phyloP scores from a whole-genome alignment of 352 stramenopile species.

The Plasmopara viticola region DNA sequence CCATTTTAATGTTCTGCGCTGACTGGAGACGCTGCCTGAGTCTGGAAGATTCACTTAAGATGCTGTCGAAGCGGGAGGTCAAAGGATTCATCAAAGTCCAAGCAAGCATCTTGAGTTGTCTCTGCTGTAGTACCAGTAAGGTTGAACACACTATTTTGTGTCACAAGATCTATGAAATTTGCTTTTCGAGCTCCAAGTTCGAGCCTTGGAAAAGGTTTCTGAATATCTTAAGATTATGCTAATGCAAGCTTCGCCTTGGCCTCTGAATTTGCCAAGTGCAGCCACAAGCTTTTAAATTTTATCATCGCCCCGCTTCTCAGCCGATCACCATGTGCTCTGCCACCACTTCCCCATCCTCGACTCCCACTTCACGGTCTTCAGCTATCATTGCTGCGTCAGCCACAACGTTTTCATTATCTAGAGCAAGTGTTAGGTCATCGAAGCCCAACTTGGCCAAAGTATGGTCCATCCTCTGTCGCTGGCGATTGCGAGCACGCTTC shows the following conservation, averaged over 20 bases:
- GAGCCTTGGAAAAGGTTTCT: neutral
- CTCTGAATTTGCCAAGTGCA: no score
- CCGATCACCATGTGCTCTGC: constrained; percentile 26
- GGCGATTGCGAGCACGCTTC: constrained; percentile 40
- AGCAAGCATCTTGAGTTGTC: no score
- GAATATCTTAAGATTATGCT: neutral
- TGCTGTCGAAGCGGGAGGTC: neutral
- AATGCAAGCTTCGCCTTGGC: no score
- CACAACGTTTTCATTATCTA: neutral
- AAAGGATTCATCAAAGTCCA: no score
- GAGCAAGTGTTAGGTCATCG: constrained; percentile 39
- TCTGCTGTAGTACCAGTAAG: no score
- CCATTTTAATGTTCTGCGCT: constrained; percentile 31
- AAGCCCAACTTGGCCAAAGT: constrained; percentile 53
- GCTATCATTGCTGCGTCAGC: constrained; percentile 10
- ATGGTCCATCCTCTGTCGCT: constrained; percentile 55
- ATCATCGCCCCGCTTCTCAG: constrained; percentile 4
- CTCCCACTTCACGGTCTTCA: constrained; percentile 1
- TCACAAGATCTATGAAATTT: no score
- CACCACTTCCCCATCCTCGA: constrained; percentile 28
- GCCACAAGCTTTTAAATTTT: neutral
- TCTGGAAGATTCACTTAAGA: constrained; percentile 21
- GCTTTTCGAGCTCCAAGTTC: no score
- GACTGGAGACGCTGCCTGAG: constrained; percentile 32
- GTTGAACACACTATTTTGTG: no score